A percentile compares a stretch with the other conserved stretches of the same genome.
Evolutionary conservation across 1,284 basidiomycete genomes (phyloP).

Genomic region (Ceratobasidium sp.): DNA sequence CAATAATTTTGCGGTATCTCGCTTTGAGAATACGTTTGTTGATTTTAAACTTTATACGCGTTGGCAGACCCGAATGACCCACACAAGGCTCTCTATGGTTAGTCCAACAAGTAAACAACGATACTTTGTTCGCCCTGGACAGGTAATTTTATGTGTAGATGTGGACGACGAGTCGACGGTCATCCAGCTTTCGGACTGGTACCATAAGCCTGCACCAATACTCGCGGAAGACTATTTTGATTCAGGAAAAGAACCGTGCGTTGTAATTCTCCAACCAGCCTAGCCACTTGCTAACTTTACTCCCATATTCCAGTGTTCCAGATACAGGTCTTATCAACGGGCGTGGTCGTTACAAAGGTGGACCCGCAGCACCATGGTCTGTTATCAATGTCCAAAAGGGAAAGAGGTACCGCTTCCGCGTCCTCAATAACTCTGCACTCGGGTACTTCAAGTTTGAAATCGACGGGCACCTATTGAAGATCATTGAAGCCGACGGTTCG

Average conservation of each 20-base stretch:
- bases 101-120: not conserved
- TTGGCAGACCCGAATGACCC: slow-evolving; percentile 36
- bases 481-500: slow-evolving; percentile 59
- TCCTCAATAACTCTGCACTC: slow-evolving; percentile 63
- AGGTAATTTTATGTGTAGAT: slow-evolving; percentile 19
- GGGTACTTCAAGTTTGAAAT: slow-evolving; percentile 53
- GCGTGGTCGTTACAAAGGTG: slow-evolving; percentile 61
- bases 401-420: slow-evolving; percentile 67
- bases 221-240: slow-evolving; percentile 43
- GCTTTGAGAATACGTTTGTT: too few relatives aligned
- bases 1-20: too few relatives aligned
- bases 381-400: slow-evolving; percentile 59
- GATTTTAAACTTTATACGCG: not conserved
- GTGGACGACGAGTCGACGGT: slow-evolving; percentile 54
- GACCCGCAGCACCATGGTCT: slow-evolving; percentile 57
- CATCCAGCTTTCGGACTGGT: slow-evolving; percentile 63
- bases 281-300: slow-evolving; percentile 44
- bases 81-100: slow-evolving; percentile 33
- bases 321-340: slow-evolving; percentile 69
- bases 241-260: slow-evolving; percentile 43
- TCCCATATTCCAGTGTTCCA: slow-evolving; percentile 56
- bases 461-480: slow-evolving; percentile 51
- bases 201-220: slow-evolving; percentile 56
- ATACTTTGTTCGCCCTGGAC: not conserved
- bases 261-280: slow-evolving; percentile 29